Conservation (phyloP, 2,329 filamentous ascomycete genomes). For the Penicillium sp. region DNA sequence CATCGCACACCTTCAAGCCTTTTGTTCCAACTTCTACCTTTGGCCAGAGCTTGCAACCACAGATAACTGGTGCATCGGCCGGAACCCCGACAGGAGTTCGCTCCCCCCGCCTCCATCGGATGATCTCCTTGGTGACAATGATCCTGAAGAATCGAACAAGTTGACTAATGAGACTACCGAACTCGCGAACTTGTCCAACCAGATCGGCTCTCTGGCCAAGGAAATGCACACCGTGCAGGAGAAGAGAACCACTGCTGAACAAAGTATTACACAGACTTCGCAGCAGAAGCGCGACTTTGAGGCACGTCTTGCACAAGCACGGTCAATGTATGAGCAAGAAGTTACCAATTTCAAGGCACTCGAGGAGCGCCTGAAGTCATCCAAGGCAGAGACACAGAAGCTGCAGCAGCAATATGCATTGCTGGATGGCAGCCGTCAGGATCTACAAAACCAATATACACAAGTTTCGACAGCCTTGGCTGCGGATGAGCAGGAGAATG, state of each 20-base stretch:
- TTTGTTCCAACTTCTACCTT: conserved; percentile 93
- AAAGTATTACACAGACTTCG: conserved; percentile 75
- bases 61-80: conserved; percentile 66
- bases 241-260: conserved; percentile 75
- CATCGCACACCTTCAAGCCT: conserved; percentile 69
- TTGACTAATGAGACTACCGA: conserved; percentile 87
- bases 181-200: conserved; percentile 92
- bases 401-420: conserved; percentile 79
- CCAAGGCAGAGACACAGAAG: conserved; percentile 78
- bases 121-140: conserved; percentile 86
- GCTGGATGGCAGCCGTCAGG: conserved; percentile 75
- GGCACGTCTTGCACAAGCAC: conserved; percentile 78
- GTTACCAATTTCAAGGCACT: conserved; percentile 79
- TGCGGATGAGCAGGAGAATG: conserved; percentile 85
- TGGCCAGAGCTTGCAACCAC: conserved; percentile 74
- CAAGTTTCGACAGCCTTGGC: conserved; percentile 72
- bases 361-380: conserved; percentile 75
- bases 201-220: conserved; percentile 83
- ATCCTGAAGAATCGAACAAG: conserved; percentile 83
- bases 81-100: conserved; percentile 30
- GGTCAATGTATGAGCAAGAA: conserved; percentile 88
- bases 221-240: conserved; percentile 92
- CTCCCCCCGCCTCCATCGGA: conserved; percentile 60
- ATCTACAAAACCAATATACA: conserved; percentile 78
- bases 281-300: conserved; percentile 94